Conservation (phyloP, 2,329 filamentous ascomycete genomes). For the Knufia fluminis region DNA sequence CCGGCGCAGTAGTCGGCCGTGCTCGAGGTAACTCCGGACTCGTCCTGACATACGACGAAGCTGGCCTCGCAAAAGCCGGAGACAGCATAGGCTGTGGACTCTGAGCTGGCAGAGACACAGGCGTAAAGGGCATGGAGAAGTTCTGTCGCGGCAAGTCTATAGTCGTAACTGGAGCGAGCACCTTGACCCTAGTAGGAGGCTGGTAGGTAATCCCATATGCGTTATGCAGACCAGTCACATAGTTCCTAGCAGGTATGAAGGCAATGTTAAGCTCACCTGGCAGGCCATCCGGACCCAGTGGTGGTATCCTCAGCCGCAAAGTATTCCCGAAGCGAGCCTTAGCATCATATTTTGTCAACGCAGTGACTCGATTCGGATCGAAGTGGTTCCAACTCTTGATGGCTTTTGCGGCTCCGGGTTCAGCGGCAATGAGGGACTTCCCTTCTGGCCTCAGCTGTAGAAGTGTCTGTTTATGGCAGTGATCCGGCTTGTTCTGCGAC, state of each 20-base stretch:
- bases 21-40: background rate
- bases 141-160: conserved; percentile 21
- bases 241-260: conserved; percentile 52
- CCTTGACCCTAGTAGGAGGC: conserved; percentile 36
- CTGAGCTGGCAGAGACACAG: conserved; percentile 15
- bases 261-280: conserved; percentile 63
- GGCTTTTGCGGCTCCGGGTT: conserved; percentile 53
- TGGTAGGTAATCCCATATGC: conserved; percentile 65
- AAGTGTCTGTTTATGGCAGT: conserved; percentile 61
- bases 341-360: conserved; percentile 35
- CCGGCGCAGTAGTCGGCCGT: background rate
- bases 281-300: conserved; percentile 43
- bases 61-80: conserved; percentile 5
- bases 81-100: conserved; percentile 15
- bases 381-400: conserved; percentile 64
- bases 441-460: conserved; percentile 50
- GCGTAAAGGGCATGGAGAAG: conserved; percentile 20
- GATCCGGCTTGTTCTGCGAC: conserved; percentile 56
- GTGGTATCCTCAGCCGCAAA: conserved; percentile 45
- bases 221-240: conserved; percentile 53
- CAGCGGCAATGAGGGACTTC: conserved; percentile 56
- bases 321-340: conserved; percentile 31
- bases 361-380: conserved; percentile 38
- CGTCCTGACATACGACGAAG: background rate
- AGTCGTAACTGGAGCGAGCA: conserved; percentile 16